Evolutionary conservation across 1,284 basidiomycete genomes (phyloP), one percentile per base, ranked within the genome.

Genomic region (Fereydounia khargensis): DNA sequence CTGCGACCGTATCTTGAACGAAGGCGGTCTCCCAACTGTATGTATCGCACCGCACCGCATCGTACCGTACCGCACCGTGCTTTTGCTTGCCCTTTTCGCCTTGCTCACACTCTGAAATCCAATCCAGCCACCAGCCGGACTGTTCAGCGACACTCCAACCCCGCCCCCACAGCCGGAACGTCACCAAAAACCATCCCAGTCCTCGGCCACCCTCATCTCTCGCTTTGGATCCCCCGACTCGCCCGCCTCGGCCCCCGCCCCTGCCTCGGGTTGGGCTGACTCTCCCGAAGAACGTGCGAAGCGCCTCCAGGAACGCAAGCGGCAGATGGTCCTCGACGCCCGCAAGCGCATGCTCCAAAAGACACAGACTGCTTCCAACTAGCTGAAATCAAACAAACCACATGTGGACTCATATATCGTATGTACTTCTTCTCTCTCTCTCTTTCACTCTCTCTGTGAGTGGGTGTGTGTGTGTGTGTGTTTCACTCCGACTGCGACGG

Each of bases 1-100:
- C 4, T 68, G 65, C 17, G 68, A 72, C 34, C 43, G 50, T 14
- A 72, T 72, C 22, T 38, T 72, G 20, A 65, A 62, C 47, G 61
- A 70, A 19, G 69, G 69, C 22, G 62, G 52, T 31, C 59, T 72
- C 4, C 69, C 69, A 11, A 37, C 45, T 0, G 48, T 52, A n/a
- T n/a, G n/a, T n/a, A n/a, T n/a, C n/a, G n/a, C n/a, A n/a, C n/a
- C n/a, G n/a, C n/a, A n/a, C n/a, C n/a, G 27, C 30, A 35, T 30
- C 25, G 25, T 8, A 14, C 25, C 25, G 25, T 27, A 14, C 14
- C 25, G 8, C 25, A 8, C 8, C 25, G 25, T 14, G 25, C 25
- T 14, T 27, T 14, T 27, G 25, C 25, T 27, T 28, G 34, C 17
- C 11, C 14, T 40, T 16, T 20, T 32, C 20, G 21, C 20, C 6